phyloP scores from a whole-genome alignment of 2,329 filamentous ascomycete genomes.

The Ascochyta fabae region DNA sequence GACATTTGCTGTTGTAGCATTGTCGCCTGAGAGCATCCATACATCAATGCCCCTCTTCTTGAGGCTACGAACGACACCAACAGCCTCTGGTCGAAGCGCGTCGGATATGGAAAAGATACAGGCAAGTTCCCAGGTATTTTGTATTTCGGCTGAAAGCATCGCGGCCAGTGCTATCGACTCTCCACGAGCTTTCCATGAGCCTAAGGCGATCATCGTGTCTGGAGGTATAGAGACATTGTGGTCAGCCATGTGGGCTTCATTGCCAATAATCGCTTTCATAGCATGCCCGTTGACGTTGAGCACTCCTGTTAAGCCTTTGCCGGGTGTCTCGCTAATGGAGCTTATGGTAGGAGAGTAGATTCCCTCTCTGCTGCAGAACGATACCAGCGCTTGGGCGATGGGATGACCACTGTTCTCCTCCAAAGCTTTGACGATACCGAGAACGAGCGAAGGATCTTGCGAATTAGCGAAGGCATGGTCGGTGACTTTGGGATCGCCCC shows the following conservation, averaged over 20 bases:
- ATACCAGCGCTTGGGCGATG: conserved; percentile 72
- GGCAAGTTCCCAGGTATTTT: conserved; percentile 55
- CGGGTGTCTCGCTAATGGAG: conserved; percentile 69
- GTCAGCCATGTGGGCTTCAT: conserved; percentile 69
- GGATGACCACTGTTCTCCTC: conserved; percentile 79
- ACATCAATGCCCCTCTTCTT: conserved; percentile 71
- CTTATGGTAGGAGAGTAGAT: conserved; percentile 29
- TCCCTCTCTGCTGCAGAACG: conserved; percentile 58
- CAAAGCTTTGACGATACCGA: conserved; percentile 65
- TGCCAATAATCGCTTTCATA: conserved; percentile 67
- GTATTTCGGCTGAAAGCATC: conserved; percentile 11
- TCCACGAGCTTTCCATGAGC: conserved; percentile 51
- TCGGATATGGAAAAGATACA: conserved; percentile 80
- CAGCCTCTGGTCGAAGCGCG: conserved; percentile 76
- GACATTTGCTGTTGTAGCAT: conserved; percentile 79
- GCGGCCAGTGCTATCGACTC: conserved; percentile 52
- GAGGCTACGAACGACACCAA: conserved; percentile 68
- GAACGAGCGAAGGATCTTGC: conserved; percentile 47
- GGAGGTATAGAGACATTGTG: conserved; percentile 41
- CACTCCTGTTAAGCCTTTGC: conserved; percentile 70
- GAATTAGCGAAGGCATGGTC: conserved; percentile 53
- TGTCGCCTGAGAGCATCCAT: conserved; percentile 95
- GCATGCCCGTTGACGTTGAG: conserved; percentile 49
- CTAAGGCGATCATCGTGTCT: conserved; percentile 29
- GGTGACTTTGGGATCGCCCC: conserved; percentile 73